Percentiles rank a stretch among this genome's conserved stretches.
Conservation (phyloP, 108 stramenopile genomes). For the Nannochloropsis granulata region DNA sequence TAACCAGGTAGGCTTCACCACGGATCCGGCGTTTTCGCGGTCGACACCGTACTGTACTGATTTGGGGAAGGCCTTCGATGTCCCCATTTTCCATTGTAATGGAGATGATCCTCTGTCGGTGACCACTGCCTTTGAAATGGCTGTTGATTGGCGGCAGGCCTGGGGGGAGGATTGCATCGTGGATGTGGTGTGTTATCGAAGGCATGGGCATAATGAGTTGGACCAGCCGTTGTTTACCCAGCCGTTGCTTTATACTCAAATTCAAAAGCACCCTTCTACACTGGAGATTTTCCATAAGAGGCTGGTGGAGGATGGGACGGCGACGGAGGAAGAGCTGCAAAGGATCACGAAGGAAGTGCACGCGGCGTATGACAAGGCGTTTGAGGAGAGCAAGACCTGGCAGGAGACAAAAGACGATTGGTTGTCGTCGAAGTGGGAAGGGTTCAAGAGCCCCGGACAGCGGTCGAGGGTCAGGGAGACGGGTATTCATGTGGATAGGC, state of each 20-base stretch:
- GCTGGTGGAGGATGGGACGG: slow-evolving; percentile 38
- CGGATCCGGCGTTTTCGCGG: slow-evolving; percentile 80
- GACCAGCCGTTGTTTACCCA: slow-evolving; percentile 98
- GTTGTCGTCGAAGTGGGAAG: slow-evolving; percentile 77
- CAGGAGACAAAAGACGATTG: slow-evolving; percentile 68
- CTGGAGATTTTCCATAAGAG: slow-evolving; percentile 62
- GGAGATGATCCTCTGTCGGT: slow-evolving; percentile 96
- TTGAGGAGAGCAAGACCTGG: slow-evolving; percentile 69
- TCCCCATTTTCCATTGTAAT: slow-evolving; percentile 99
- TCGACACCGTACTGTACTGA: slow-evolving; percentile 93
- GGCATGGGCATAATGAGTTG: slow-evolving; percentile 98
- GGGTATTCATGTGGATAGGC: slow-evolving; percentile 66
- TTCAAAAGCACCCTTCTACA: slow-evolving; percentile 67
- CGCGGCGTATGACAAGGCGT: slow-evolving; percentile 61
- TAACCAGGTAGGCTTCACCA: slow-evolving; percentile 99
- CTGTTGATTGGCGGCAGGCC: slow-evolving; percentile 82
- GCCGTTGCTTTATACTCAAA: slow-evolving; percentile 79
- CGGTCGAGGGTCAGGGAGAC: slow-evolving; percentile 54
- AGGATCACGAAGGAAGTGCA: slow-evolving; percentile 64
- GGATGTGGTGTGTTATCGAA: slow-evolving; percentile 95
- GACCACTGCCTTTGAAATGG: slow-evolving; percentile 80
- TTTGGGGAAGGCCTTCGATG: slow-evolving; percentile 90
- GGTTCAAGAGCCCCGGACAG: slow-evolving; percentile 83
- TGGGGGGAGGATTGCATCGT: slow-evolving; percentile 74
- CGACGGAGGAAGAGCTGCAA: slow-evolving; percentile 63